A percentile compares a stretch with the other conserved stretches of the same genome.
Conservation (phyloP, 768 basidiomycete species). For the Psilocybe cyanescens region DNA sequence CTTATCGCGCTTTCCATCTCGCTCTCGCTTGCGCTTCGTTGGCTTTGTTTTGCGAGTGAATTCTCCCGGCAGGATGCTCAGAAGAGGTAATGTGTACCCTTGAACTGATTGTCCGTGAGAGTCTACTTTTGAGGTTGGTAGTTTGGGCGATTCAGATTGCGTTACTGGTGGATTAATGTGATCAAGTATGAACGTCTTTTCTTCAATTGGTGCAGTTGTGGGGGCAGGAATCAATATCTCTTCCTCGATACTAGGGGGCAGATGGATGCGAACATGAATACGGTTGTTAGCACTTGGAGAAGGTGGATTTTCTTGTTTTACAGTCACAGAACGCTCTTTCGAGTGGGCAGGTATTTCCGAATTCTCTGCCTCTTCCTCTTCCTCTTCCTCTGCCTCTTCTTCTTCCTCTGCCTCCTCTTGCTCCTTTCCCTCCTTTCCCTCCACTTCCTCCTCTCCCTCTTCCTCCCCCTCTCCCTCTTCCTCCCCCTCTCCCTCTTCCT, state of each 20-base stretch:
- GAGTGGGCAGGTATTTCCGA: background rate
- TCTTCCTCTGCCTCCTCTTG: background rate
- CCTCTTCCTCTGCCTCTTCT: background rate
- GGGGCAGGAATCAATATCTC: conserved; percentile 36
- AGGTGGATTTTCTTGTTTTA: background rate
- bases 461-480: background rate
- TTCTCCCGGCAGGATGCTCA: conserved; percentile 58
- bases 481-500: too few relatives aligned
- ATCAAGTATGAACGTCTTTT: conserved; percentile 19
- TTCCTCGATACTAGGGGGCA: conserved; percentile 23
- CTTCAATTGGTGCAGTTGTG: conserved; percentile 9
- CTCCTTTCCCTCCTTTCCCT: background rate
- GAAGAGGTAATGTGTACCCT: conserved; percentile 57
- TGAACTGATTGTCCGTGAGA: conserved; percentile 45
- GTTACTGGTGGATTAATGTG: conserved; percentile 7
- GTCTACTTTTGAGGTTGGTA: conserved; percentile 21
- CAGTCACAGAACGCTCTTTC: background rate
- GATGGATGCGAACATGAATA: conserved; percentile 21
- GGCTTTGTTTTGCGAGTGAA: conserved; percentile 44
- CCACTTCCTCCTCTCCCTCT: too few relatives aligned
- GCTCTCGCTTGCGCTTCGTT: conserved; percentile 37
- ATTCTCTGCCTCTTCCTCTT: background rate
- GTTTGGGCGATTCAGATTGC: conserved; percentile 15
- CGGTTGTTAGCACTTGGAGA: background rate
- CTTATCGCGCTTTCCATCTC: conserved; percentile 29